Conservation (phyloP, 345 rosid species). For the Hibiscus syriacus region DNA sequence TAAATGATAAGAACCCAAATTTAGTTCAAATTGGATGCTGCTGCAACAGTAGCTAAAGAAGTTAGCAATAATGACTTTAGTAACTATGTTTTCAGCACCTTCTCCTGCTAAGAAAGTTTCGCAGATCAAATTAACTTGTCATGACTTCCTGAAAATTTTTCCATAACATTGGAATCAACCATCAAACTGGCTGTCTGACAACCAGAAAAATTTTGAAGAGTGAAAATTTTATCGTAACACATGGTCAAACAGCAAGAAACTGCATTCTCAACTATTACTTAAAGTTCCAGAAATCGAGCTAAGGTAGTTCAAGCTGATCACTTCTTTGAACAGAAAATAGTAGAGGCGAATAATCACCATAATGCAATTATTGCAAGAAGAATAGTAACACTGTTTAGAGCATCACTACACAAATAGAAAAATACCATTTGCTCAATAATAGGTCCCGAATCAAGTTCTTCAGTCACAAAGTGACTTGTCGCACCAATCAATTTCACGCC, state of each 20-base stretch:
- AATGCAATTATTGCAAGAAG: conserved; percentile 1
- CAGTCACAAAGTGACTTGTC: conserved; percentile 88
- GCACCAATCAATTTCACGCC: conserved; percentile 98
- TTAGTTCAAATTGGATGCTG: not conserved
- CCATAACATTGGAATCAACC: not conserved
- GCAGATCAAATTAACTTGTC: not conserved
- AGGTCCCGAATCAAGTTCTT: conserved; percentile 93
- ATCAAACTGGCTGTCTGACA: not conserved
- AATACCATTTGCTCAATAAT: conserved; percentile 94
- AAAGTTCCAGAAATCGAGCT: not conserved
- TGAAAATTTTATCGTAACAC: not conserved
- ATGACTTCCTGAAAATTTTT: not conserved
- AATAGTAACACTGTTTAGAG: not conserved
- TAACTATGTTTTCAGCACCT: not conserved
- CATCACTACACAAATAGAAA: not conserved
- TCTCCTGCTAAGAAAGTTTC: not conserved
- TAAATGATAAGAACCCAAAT: not conserved
- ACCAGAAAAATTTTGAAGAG: not conserved
- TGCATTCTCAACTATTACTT: not conserved
- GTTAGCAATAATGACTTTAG: not conserved
- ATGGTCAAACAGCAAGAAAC: not conserved
- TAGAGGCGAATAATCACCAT: not conserved
- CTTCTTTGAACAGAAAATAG: not conserved
- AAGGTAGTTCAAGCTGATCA: not conserved
- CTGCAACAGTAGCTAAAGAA: not conserved